Percentiles rank a stretch among this genome's conserved stretches.
Conservation (phyloP, 345 rosid species). For the Camelina sativa region DNA sequence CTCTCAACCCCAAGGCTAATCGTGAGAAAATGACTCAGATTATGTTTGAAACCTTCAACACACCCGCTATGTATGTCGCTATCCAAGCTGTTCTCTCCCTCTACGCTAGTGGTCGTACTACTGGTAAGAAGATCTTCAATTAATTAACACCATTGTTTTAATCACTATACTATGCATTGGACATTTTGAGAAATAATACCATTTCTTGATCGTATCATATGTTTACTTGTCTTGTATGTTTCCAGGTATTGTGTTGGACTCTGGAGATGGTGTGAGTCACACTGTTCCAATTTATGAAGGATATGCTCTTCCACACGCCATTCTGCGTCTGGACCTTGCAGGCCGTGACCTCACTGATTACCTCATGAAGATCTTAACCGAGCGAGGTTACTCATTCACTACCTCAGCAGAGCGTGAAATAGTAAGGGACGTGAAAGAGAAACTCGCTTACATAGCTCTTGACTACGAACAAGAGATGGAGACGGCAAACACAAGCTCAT, state of each 20-base stretch:
- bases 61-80: constrained; percentile 59
- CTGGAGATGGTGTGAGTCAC: constrained; percentile 63
- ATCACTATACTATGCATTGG: not conserved
- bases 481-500: constrained; percentile 44
- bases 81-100: constrained; percentile 58
- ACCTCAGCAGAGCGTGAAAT: constrained; percentile 54
- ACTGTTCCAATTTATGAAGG: constrained; percentile 66
- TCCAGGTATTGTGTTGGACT: constrained; percentile 60
- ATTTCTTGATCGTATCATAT: not conserved
- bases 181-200: not conserved
- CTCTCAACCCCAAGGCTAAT: constrained; percentile 59
- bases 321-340: constrained; percentile 63
- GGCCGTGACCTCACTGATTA: constrained; percentile 63
- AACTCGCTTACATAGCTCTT: constrained; percentile 49
- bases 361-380: constrained; percentile 61
- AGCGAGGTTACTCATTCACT: constrained; percentile 48
- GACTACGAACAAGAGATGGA: constrained; percentile 52
- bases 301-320: constrained; percentile 66
- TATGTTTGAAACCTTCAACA: constrained; percentile 58
- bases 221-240: not conserved
- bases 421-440: constrained; percentile 53
- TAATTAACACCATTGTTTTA: not conserved
- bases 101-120: constrained; percentile 64
- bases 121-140: constrained; percentile 43
- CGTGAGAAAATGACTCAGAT: constrained; percentile 65